Conservation (phyloP, 2,329 filamentous ascomycete genomes). For the Arthroderma sp. region DNA sequence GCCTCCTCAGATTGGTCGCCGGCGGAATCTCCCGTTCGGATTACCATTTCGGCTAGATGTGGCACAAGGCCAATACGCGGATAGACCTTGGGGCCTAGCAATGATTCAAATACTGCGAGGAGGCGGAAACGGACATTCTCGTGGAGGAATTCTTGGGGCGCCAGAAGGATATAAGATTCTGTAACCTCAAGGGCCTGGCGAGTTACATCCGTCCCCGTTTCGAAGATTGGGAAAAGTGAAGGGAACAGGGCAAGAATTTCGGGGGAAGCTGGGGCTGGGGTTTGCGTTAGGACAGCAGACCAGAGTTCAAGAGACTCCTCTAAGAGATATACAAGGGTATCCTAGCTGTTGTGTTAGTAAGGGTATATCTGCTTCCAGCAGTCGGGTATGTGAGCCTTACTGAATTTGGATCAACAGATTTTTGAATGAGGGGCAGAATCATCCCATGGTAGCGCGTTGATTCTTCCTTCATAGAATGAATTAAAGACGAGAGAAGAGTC, state of each 20-base stretch:
- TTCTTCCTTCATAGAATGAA: constrained; percentile 68
- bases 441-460: constrained; percentile 67
- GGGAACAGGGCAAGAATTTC: constrained; percentile 52
- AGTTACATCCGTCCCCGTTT: constrained; percentile 52
- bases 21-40: constrained; percentile 49
- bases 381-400: constrained; percentile 26
- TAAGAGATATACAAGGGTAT: constrained; percentile 65
- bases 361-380: neutral
- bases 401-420: constrained; percentile 64
- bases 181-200: constrained; percentile 50
- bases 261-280: constrained; percentile 44
- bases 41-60: constrained; percentile 48
- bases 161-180: constrained; percentile 58
- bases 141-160: constrained; percentile 34
- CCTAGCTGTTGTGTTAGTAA: constrained; percentile 20
- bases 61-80: constrained; percentile 29
- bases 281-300: constrained; percentile 59
- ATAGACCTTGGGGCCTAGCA: constrained; percentile 26
- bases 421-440: constrained; percentile 69
- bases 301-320: constrained; percentile 89
- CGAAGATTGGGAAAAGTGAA: constrained; percentile 52
- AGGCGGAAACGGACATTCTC: constrained; percentile 26
- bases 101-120: constrained; percentile 26
- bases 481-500: constrained; percentile 68
- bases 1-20: constrained; percentile 45